These are phyloP conservation scores for Bjerkandera adusta DNA, from an alignment of 1,284 basidiomycete genomes.

Conservation along the genomic window DNA sequence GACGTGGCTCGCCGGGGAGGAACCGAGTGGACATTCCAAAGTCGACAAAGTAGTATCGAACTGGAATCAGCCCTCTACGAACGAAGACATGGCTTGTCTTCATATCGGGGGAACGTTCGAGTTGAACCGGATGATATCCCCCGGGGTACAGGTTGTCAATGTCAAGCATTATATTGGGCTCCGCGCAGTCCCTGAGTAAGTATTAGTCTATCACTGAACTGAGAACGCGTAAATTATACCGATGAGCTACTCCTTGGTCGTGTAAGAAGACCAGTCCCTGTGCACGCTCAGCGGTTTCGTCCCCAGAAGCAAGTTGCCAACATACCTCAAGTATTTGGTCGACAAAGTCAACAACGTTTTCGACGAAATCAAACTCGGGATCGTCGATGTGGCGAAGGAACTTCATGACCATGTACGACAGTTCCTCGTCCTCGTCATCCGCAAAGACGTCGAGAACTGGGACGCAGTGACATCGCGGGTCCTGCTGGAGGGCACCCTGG, in stretches of 20 bases:
- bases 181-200: constrained; percentile 33
- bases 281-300: no score
- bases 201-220: neutral
- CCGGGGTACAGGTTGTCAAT: constrained; percentile 24
- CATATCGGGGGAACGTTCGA: constrained; percentile 14
- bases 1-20: neutral
- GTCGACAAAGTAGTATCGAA: constrained; percentile 32
- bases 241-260: constrained; percentile 35
- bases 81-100: constrained; percentile 10
- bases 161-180: constrained; percentile 37
- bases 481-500: neutral
- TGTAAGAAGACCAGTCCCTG: constrained; percentile 41
- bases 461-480: constrained; percentile 21
- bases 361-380: constrained; percentile 23
- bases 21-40: constrained; percentile 33
- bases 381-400: constrained; percentile 20
- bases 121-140: constrained; percentile 25
- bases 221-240: constrained; percentile 24
- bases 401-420: constrained; percentile 23
- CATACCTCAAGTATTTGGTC: constrained; percentile 34
- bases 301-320: no score
- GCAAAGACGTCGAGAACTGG: constrained; percentile 22
- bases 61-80: constrained; percentile 15
- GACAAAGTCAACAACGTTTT: constrained; percentile 26
- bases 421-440: constrained; percentile 8